Evolutionary conservation across 768 basidiomycete genomes (phyloP).

Genomic region (Suillus americanus): DNA sequence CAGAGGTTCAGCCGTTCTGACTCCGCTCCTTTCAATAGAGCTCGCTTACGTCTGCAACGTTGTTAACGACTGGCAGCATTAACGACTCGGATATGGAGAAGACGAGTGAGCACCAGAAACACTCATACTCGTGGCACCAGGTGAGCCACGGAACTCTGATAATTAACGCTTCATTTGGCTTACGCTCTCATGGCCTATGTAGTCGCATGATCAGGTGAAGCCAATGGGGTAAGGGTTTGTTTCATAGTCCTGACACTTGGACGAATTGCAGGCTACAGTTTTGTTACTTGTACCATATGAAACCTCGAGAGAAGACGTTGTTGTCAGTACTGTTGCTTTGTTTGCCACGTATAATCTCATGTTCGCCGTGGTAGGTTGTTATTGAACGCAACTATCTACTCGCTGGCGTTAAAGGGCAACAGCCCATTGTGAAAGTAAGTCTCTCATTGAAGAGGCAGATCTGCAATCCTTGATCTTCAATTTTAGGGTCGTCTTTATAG

Average conservation of each 20-base stretch:
- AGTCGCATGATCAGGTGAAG: slow-evolving; percentile 85
- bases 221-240: slow-evolving; percentile 14
- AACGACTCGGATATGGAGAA: slow-evolving; percentile 26
- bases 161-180: slow-evolving; percentile 4
- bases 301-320: slow-evolving; percentile 69
- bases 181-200: slow-evolving; percentile 7
- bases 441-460: slow-evolving; percentile 5
- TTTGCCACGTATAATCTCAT: slow-evolving; percentile 1
- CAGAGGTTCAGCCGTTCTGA: slow-evolving; percentile 27
- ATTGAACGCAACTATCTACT: slow-evolving; percentile 73
- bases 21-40: slow-evolving; percentile 25
- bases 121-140: slow-evolving; percentile 84
- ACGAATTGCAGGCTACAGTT: slow-evolving; percentile 62
- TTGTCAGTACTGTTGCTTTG: slow-evolving; percentile 41
- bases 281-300: slow-evolving; percentile 72
- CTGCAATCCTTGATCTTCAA: not conserved
- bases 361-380: slow-evolving; percentile 48
- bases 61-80: slow-evolving; percentile 12
- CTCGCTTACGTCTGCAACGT: slow-evolving; percentile 14
- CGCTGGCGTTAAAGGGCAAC: slow-evolving; percentile 69
- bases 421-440: slow-evolving; percentile 71
- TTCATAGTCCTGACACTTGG: slow-evolving; percentile 19
- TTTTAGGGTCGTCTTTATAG: slow-evolving; percentile 73
- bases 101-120: slow-evolving; percentile 30
- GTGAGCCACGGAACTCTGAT: slow-evolving; percentile 37